Base-by-base conservation (phyloP, 2,329 filamentous ascomycete species). In the Zasmidium angulare region DNA sequence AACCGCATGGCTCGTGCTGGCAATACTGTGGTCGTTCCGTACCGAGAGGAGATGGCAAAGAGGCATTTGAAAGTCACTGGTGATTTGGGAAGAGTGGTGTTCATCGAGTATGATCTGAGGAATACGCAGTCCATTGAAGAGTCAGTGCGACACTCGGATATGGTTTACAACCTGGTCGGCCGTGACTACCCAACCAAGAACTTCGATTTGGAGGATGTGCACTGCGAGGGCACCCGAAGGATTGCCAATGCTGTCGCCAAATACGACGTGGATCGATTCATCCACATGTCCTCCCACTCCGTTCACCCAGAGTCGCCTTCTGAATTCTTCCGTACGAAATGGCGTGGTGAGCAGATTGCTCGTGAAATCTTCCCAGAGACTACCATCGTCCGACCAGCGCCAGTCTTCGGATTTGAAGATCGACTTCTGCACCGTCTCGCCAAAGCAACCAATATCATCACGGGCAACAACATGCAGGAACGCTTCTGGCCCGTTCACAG, bases 141-240 rank as follows among this genome's bases (percentile, higher is more conserved):
- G 78, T 95, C 91, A 71, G 93, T 99, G 55, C 86, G 95, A 71
- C 95, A 99, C 77, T 98, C 93, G 46, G 95, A 99, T 74, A 89
- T 97, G 63, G 95, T 99, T 66, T 96, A 96, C 83, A 99, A 99
- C 79, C 82, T 99, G 69, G 84, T 97, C 72, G 95, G 95, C 66
- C 89, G 93, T 64, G 89, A 93, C 76, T 98, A 98, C 76, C 90
- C 93, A 65, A 99, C 95, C 69, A 99, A 99, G 90, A 99, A 99
- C 83, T 99, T 97, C 78, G 86, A 89, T 58, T 83, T 96, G 62
- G 89, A 91, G 69, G 93, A 98, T 74, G 92, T 98, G 46, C 92
- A 99, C 71, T 86, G 98, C 43, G 92, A 96, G 75, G 92, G 93
- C 63, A 89, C 90, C 19, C 89, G 96, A 79, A 89, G 95, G 68